Evolutionary conservation across 225 moss, liverwort and hornwort genomes (phyloP), one percentile per base, ranked within the genome.

Genomic region (Rhytidiadelphus loreus): DNA sequence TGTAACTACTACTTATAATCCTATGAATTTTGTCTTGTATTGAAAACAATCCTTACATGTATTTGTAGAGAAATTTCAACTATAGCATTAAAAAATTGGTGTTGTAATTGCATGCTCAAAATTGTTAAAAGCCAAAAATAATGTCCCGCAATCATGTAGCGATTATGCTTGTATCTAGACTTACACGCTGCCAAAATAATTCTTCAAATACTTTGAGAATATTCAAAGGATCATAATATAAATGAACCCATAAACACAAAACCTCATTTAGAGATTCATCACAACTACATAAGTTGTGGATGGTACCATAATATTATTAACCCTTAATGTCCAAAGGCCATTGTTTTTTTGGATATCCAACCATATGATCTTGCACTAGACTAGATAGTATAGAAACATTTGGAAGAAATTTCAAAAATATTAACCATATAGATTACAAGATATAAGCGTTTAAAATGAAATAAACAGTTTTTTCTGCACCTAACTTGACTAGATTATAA

Each of bases 61-160:
- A 14, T 15, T 0, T 41, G 4, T 8, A 0, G 24, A 41, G 0
- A 39, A 70, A 24, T 69, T 39, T 13, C 6, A 39, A 39, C 1
- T 2, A 0, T 17, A 29, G 17, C 28, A 44, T 9, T 6, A 28
- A 16, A 43, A 25, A 16, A 28, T 29, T 46, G 6, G 18, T 46
- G 46, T 18, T 18, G 4, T 18, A 46, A 29, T 73, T 16, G 16
- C 11, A 46, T 73, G 9, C 7, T 30, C 11, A 53, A 23, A 55
- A 37, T 10, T 25, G 2, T 48, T 6, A 11, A 52, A 37, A 77
- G 3, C 5, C 35, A 33, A 52, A 76, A 52, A 76, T 3, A 52
- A 13, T 11, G 1, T 0, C 13, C 14, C 0, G 22, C 8, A 76
- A 22, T 30, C 9, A 17, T 73, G n/a, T 26, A 11, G 9, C 0